phyloP scores from a whole-genome alignment of 139 green algal genomes.

The Picochlorum sp. region DNA sequence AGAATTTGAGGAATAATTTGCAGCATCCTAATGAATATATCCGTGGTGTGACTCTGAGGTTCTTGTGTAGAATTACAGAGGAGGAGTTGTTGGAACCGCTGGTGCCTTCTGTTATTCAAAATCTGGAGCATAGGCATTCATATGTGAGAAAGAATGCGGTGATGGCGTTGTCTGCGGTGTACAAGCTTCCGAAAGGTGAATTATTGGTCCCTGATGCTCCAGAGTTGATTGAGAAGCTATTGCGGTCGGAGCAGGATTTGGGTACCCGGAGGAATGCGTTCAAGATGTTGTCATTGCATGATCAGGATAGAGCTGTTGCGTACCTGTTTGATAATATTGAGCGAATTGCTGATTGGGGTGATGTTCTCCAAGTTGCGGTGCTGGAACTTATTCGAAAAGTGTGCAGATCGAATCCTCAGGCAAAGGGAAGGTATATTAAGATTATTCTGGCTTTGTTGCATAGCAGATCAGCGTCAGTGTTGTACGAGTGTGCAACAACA shows the following conservation, averaged over 20 bases:
- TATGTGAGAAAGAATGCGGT: constrained; percentile 96
- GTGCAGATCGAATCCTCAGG: constrained; percentile 66
- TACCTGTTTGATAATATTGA: constrained; percentile 86
- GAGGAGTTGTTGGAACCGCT: constrained; percentile 97
- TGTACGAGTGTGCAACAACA: constrained; percentile 93
- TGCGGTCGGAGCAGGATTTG: constrained; percentile 74
- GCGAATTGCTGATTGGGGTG: constrained; percentile 78
- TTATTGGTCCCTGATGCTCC: constrained; percentile 82
- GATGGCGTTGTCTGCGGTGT: constrained; percentile 86
- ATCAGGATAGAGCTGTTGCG: constrained; percentile 71
- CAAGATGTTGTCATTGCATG: constrained; percentile 75
- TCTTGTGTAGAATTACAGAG: constrained; percentile 93
- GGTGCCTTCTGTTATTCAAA: constrained; percentile 68
- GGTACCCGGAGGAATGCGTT: constrained; percentile 92
- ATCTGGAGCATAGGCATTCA: constrained; percentile 95
- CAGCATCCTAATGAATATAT: constrained; percentile 99
- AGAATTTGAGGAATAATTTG: constrained; percentile 99
- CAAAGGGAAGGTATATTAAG: constrained; percentile 98
- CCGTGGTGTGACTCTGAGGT: constrained; percentile 87
- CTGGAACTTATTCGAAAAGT: constrained; percentile 95
- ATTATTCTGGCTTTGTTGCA: constrained; percentile 92
- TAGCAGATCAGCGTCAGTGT: constrained; percentile 70
- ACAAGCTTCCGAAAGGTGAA: constrained; percentile 89
- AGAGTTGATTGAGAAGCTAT: constrained; percentile 89
- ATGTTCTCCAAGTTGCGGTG: constrained; percentile 93